phyloP scores from a whole-genome alignment of 192 early-diverging fungal species.

The Coemansia sp. region DNA sequence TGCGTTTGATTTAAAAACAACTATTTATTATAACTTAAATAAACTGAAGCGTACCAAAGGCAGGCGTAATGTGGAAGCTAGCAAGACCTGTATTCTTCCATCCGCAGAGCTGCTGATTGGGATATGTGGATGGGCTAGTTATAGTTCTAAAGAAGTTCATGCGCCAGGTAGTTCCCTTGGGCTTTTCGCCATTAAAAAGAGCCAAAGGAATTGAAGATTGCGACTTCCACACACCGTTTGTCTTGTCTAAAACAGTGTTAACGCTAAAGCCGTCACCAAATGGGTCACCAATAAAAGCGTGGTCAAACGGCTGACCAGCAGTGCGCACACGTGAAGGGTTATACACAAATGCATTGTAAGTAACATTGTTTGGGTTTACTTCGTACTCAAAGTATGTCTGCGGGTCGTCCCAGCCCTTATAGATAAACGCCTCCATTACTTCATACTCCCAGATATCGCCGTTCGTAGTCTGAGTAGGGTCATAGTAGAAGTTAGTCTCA shows the following conservation, averaged over 20 bases:
- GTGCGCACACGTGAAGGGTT: conserved; percentile 42
- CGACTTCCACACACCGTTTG: conserved; percentile 23
- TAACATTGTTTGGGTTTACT: conserved; percentile 48
- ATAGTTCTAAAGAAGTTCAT: conserved; percentile 55
- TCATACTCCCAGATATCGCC: conserved; percentile 53
- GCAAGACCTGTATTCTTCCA: conserved; percentile 42
- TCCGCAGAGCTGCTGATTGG: conserved; percentile 49
- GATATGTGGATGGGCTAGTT: conserved; percentile 28
- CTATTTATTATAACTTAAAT: conserved; percentile 4
- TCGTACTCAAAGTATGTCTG: conserved; percentile 53
- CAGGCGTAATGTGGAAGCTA: conserved; percentile 49
- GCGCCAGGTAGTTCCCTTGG: conserved; percentile 37
- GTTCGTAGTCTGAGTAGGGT: conserved; percentile 41
- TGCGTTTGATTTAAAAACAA: neutral
- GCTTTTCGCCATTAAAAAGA: conserved; percentile 49
- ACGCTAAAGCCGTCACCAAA: conserved; percentile 48
- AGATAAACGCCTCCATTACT: conserved; percentile 52
- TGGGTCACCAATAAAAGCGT: conserved; percentile 35
- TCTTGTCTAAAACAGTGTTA: conserved; percentile 31
- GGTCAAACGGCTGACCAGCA: conserved; percentile 43
- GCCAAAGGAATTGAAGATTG: conserved; percentile 37
- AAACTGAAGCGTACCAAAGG: conserved; percentile 37
- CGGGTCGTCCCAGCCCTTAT: conserved; percentile 40
- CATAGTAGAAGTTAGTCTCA: conserved; percentile 42
- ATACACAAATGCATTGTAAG: conserved; percentile 49